Evolutionary conservation across 306 rosid genomes (phyloP).

Genomic region (Inga laurina): DNA sequence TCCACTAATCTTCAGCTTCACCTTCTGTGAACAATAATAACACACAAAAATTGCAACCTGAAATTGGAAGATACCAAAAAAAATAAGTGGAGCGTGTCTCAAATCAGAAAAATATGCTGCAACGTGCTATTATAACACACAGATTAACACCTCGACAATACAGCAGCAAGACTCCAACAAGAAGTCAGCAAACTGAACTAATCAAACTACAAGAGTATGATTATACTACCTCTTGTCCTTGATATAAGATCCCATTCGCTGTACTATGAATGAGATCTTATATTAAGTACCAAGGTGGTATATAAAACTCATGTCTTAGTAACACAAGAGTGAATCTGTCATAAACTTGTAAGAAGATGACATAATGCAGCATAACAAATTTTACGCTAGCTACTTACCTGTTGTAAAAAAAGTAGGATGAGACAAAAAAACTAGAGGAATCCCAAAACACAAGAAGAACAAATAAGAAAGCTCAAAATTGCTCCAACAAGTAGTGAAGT

Average conservation of each 20-base stretch:
- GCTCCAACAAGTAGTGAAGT: slow-evolving; percentile 79
- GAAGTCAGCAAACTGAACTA: background rate
- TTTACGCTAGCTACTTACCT: slow-evolving; percentile 39
- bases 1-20: background rate
- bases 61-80: background rate
- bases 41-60: background rate
- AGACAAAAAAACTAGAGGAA: slow-evolving; percentile 37
- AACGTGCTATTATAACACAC: background rate
- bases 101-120: background rate
- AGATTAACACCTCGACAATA: background rate
- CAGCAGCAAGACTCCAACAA: background rate
- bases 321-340: background rate
- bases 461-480: slow-evolving; percentile 43
- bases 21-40: background rate
- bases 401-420: slow-evolving; percentile 28
- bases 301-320: background rate
- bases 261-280: no score
- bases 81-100: background rate
- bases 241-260: no score
- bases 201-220: background rate
- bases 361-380: slow-evolving; percentile 19
- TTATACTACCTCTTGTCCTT: no score
- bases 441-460: slow-evolving; percentile 32
- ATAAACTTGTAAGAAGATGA: slow-evolving; percentile 14
- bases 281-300: no score